Percentiles rank a stretch among this genome's conserved stretches.
phyloP scores from a whole-genome alignment of 495 filamentous ascomycete genomes.

The Achaetomiella virescens region DNA sequence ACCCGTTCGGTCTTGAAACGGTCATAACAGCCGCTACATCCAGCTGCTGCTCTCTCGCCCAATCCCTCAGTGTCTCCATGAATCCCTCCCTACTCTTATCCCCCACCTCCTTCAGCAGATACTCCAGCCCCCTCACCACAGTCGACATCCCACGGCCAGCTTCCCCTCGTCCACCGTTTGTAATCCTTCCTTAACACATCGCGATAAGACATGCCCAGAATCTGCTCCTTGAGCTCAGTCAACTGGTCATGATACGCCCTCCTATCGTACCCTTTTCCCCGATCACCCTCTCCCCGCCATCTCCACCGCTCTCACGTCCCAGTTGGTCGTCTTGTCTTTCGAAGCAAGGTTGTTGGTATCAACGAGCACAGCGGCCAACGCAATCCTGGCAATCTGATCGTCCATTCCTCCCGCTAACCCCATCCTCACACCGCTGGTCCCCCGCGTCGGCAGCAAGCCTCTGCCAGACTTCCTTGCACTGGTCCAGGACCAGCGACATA shows the following conservation, averaged over 20 bases:
- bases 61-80: constrained; percentile 36
- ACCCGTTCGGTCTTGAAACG: constrained; percentile 47
- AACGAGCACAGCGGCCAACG: constrained; percentile 72
- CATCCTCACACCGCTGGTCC: background rate
- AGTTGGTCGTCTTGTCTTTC: constrained; percentile 64
- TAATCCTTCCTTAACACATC: constrained; percentile 88
- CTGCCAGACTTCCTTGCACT: constrained; percentile 56
- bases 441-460: constrained; percentile 17
- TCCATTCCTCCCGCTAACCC: constrained; percentile 22
- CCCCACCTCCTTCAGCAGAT: constrained; percentile 53
- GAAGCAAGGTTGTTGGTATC: constrained; percentile 73
- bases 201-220: constrained; percentile 57
- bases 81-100: constrained; percentile 25
- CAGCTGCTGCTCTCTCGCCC: constrained; percentile 52
- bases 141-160: constrained; percentile 63
- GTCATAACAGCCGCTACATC: constrained; percentile 76
- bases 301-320: constrained; percentile 58
- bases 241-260: constrained; percentile 58
- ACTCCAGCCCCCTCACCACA: constrained; percentile 60
- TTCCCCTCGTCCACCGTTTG: constrained; percentile 68
- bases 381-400: constrained; percentile 64
- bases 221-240: constrained; percentile 60
- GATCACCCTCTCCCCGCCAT: constrained; percentile 51
- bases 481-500: constrained; percentile 64
- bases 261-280: constrained; percentile 44